Conservation (phyloP, 352 stramenopile genomes). For the Pythium dissimile region DNA sequence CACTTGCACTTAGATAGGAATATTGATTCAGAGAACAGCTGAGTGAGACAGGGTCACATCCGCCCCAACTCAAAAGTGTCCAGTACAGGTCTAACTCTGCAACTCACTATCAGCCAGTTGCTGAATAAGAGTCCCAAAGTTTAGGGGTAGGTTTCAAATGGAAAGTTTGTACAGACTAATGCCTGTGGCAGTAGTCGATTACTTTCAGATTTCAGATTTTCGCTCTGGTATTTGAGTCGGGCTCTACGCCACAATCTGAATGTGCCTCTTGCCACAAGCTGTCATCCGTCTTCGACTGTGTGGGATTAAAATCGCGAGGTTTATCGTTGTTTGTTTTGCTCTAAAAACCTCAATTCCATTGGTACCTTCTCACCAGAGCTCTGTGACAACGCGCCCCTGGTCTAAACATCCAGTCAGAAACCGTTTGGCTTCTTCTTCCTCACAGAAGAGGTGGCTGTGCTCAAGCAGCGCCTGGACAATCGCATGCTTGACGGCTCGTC, state of each 20-base stretch:
- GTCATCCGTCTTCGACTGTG: background rate
- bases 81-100: too few species aligned
- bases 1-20: background rate
- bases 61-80: background rate
- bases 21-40: background rate
- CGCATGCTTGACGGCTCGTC: constrained; percentile 64
- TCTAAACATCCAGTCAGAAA: constrained; percentile 44
- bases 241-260: background rate
- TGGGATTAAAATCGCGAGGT: too few species aligned
- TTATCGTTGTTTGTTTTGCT: background rate
- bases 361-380: constrained; percentile 54
- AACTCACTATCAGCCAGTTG: background rate
- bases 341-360: constrained; percentile 1
- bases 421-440: constrained; percentile 37
- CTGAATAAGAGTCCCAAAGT: background rate
- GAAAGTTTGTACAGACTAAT: background rate
- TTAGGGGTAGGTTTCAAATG: background rate
- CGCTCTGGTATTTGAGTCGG: too few species aligned
- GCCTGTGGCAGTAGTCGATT: background rate
- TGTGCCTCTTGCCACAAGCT: background rate
- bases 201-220: background rate
- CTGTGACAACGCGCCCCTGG: constrained; percentile 49
- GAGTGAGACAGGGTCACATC: constrained; percentile 8
- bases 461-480: constrained; percentile 44
- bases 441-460: constrained; percentile 29